Percentiles rank a stretch among this genome's conserved stretches.
Evolutionary conservation across 2,329 filamentous ascomycete genomes (phyloP).

Genomic region (Mycosphaerella arachidis): DNA sequence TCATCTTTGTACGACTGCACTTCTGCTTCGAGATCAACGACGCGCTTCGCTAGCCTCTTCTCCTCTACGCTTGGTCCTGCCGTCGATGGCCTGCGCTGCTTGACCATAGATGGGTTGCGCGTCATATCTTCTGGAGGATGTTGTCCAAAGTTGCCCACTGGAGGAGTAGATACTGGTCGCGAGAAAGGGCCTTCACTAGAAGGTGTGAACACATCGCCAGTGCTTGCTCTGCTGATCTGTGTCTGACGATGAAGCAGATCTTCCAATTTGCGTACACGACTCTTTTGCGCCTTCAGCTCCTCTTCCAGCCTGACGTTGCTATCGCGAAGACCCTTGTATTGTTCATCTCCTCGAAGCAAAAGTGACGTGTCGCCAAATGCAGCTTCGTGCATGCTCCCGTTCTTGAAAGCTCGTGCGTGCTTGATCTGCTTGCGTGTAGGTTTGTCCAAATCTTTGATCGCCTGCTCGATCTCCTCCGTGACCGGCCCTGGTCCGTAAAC

Average conservation of each 20-base stretch:
- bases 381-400: constrained; percentile 91
- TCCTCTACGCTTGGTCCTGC: constrained; percentile 60
- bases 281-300: constrained; percentile 81
- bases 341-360: constrained; percentile 80
- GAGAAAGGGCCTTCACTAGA: constrained; percentile 22
- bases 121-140: constrained; percentile 23
- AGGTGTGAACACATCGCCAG: constrained; percentile 33
- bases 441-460: constrained; percentile 71
- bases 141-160: constrained; percentile 11
- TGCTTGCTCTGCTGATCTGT: constrained; percentile 45
- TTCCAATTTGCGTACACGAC: constrained; percentile 83
- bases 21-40: constrained; percentile 71
- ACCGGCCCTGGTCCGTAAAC: constrained; percentile 63
- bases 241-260: constrained; percentile 84
- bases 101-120: constrained; percentile 22
- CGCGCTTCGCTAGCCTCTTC: constrained; percentile 56
- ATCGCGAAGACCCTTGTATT: constrained; percentile 54
- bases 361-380: constrained; percentile 80
- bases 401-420: constrained; percentile 89
- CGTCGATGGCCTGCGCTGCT: constrained; percentile 54
- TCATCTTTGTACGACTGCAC: constrained; percentile 72
- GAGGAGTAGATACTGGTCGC: constrained; percentile 20
- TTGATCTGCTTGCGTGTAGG: constrained; percentile 84
- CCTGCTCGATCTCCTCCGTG: constrained; percentile 67
- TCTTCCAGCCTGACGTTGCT: constrained; percentile 55